Conservation (phyloP, 345 rosid genomes). For the Populus alba region DNA sequence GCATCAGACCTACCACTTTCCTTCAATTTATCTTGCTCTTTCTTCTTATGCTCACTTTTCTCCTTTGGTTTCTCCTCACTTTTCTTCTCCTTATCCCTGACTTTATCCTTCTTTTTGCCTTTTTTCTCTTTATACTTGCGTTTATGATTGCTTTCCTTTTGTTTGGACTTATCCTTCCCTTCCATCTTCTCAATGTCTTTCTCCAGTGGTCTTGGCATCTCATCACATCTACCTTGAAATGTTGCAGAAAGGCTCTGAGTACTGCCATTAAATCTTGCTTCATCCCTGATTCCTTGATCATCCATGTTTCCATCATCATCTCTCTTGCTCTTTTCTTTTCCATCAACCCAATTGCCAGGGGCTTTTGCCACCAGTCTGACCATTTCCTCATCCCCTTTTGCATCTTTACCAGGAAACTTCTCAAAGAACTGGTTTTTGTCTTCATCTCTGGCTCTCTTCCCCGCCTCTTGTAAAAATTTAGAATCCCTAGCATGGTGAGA, state of each 20-base stretch:
- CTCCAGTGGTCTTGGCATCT: constrained; percentile 33
- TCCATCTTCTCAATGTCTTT: constrained; percentile 33
- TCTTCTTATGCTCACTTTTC: constrained; percentile 23
- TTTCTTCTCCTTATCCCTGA: constrained; percentile 38
- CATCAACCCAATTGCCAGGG: constrained; percentile 19
- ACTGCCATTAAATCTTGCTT: constrained; percentile 28
- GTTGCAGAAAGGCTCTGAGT: constrained; percentile 18
- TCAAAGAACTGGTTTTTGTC: constrained; percentile 39
- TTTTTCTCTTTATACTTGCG: constrained; percentile 28
- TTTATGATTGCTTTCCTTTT: constrained; percentile 32
- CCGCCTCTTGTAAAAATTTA: constrained; percentile 50
- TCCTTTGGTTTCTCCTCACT: constrained; percentile 42
- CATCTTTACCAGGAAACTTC: constrained; percentile 22
- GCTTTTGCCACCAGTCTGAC: constrained; percentile 19
- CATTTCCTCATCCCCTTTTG: constrained; percentile 24
- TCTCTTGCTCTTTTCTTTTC: constrained; percentile 32
- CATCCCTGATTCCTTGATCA: constrained; percentile 21
- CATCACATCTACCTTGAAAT: constrained; percentile 37
- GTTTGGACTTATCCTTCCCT: constrained; percentile 36
- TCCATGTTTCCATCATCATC: constrained; percentile 34
- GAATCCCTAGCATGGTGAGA: constrained; percentile 31
- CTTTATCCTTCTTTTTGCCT: constrained; percentile 32
- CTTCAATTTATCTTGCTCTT: constrained; percentile 35
- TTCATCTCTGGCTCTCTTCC: constrained; percentile 49
- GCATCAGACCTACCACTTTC: constrained; percentile 4